Conservation (phyloP, 192 early-diverging fungal species). For the Podila horticola region DNA sequence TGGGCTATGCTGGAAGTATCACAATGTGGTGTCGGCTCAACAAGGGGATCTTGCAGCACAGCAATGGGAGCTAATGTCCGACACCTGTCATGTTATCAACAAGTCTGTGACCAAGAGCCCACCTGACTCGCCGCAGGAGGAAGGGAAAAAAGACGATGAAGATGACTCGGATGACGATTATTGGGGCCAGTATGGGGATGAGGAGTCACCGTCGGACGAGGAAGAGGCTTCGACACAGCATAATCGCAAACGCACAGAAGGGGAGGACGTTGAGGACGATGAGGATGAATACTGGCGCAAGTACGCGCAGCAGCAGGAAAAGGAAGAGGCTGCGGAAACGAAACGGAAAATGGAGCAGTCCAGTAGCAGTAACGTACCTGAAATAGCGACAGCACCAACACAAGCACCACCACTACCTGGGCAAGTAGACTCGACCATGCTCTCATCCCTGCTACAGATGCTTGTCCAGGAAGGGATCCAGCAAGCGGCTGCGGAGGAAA, state of each 20-base stretch:
- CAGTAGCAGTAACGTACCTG: neutral
- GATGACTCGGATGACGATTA: slow-evolving; percentile 38
- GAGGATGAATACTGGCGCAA: slow-evolving; percentile 47
- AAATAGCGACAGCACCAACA: neutral
- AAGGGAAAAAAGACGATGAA: neutral
- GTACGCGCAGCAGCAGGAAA: slow-evolving; percentile 30
- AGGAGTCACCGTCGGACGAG: slow-evolving; percentile 11
- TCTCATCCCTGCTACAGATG: slow-evolving; percentile 28
- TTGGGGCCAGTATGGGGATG: slow-evolving; percentile 43
- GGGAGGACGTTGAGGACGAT: slow-evolving; percentile 21
- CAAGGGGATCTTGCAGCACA: slow-evolving; percentile 4
- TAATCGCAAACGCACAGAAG: neutral
- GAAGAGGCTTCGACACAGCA: neutral
- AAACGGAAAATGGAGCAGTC: slow-evolving; percentile 21
- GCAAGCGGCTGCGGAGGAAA: neutral
- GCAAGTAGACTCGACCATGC: slow-evolving; percentile 28
- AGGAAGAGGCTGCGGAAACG: slow-evolving; percentile 12
- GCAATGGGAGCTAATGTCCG: slow-evolving; percentile 9
- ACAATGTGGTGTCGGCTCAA: slow-evolving; percentile 11
- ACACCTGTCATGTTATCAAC: neutral
- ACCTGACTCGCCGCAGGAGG: neutral
- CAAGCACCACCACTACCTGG: neutral
- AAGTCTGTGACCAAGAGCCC: neutral
- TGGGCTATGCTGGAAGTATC: slow-evolving; percentile 26
- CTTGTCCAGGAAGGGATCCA: slow-evolving; percentile 2